Evolutionary conservation across 345 rosid genomes (phyloP).

Genomic region (Camelina laxa): DNA sequence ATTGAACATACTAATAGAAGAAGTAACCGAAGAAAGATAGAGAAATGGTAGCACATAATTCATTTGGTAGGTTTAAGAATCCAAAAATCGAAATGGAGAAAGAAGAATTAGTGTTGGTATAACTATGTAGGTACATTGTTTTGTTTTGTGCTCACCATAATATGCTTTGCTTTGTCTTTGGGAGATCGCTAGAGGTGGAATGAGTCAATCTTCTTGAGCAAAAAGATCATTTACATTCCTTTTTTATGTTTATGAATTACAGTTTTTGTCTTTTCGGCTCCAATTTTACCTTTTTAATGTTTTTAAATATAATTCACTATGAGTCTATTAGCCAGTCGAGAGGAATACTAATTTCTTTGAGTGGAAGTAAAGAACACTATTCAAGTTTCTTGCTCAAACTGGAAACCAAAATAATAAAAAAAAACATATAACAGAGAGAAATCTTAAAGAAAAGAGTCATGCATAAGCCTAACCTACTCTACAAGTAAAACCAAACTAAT

Average conservation of each 20-base stretch:
- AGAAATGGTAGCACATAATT: constrained; percentile 10
- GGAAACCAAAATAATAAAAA: neutral
- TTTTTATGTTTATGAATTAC: neutral
- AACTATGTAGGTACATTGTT: neutral
- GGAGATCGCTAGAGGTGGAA: constrained; percentile 32
- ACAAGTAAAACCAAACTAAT: neutral
- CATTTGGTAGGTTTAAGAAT: constrained; percentile 36
- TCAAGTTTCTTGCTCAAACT: neutral
- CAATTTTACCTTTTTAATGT: neutral
- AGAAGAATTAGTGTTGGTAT: neutral
- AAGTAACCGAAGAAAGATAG: constrained; percentile 4
- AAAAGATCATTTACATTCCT: neutral
- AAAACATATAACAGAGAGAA: neutral
- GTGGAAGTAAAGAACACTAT: constrained; percentile 20
- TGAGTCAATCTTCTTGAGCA: constrained; percentile 1
- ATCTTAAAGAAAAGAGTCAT: neutral
- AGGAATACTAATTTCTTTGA: constrained; percentile 14
- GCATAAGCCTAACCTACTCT: neutral
- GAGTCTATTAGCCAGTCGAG: neutral
- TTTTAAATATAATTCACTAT: neutral
- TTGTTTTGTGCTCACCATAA: constrained; percentile 15
- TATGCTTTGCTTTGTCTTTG: constrained; percentile 68
- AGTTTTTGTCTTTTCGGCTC: neutral
- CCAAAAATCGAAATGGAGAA: neutral
- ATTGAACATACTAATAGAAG: constrained; percentile 6